These are phyloP conservation scores for Phascolomyces articulosus DNA, from an alignment of 371 early-diverging fungal genomes.

Conservation along the genomic window DNA sequence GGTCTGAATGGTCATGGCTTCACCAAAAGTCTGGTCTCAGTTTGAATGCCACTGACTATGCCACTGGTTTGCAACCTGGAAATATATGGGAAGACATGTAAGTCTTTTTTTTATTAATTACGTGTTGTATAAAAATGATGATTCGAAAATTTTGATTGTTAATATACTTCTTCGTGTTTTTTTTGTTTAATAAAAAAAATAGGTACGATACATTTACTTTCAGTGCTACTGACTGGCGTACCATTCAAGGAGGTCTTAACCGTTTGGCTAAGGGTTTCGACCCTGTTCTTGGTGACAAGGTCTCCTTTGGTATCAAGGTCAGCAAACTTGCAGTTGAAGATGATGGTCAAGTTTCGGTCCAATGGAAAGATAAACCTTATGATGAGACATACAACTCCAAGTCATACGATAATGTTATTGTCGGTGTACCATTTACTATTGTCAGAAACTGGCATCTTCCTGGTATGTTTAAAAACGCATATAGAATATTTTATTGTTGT, in stretches of 20 bases:
- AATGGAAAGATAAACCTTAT: conserved; percentile 30
- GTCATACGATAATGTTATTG: conserved; percentile 35
- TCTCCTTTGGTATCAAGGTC: conserved; percentile 22
- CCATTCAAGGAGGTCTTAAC: conserved; percentile 34
- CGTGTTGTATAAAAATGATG: too few relatives aligned
- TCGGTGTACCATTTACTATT: conserved; percentile 31
- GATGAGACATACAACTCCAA: conserved; percentile 25
- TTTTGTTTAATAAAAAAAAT: too few relatives aligned
- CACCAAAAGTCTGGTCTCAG: conserved; percentile 35
- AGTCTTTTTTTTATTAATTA: too few relatives aligned
- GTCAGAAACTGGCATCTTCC: conserved; percentile 42
- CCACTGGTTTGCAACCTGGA: conserved; percentile 18
- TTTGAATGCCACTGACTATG: conserved; percentile 28
- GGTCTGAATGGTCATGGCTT: conserved; percentile 37
- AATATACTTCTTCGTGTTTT: too few relatives aligned
- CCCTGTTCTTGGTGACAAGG: conserved; percentile 32
- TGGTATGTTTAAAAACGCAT: conserved; percentile 2
- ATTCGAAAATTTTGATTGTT: too few relatives aligned
- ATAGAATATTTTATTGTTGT: too few relatives aligned
- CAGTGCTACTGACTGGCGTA: conserved; percentile 27
- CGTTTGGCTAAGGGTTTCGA: conserved; percentile 34
- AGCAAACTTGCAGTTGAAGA: conserved; percentile 25
- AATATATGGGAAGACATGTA: conserved; percentile 25
- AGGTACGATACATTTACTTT: conserved; percentile 26
- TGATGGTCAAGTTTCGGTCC: conserved; percentile 26